Conservation (phyloP, 495 filamentous ascomycete genomes). For the Haplographium delicatum region DNA sequence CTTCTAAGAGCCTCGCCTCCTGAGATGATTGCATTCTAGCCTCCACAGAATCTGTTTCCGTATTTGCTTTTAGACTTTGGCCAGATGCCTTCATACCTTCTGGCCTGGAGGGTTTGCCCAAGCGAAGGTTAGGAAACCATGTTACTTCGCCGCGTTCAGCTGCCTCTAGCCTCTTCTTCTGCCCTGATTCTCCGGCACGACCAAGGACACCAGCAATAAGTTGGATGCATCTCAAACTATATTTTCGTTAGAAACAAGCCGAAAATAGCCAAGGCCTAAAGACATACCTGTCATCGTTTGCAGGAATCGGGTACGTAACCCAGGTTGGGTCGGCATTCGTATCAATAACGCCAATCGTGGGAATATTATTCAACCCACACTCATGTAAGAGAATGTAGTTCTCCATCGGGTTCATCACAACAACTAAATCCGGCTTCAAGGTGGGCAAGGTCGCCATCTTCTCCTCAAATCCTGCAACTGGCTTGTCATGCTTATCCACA, state of each 20-base stretch:
- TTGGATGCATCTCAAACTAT: slow-evolving; percentile 69
- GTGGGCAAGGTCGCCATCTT: slow-evolving; percentile 55
- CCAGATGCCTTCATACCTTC: too few species aligned
- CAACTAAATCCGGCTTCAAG: slow-evolving; percentile 83
- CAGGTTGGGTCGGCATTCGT: slow-evolving; percentile 88
- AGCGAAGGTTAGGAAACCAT: slow-evolving; percentile 17
- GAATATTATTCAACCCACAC: slow-evolving; percentile 80
- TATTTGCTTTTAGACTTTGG: too few species aligned
- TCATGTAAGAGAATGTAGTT: slow-evolving; percentile 87
- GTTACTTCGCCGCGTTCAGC: slow-evolving; percentile 47
- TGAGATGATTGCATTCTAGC: too few species aligned
- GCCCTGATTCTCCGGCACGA: slow-evolving; percentile 74
- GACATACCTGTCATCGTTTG: slow-evolving; percentile 84
- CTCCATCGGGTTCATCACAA: slow-evolving; percentile 88
- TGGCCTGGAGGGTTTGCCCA: slow-evolving; percentile 19
- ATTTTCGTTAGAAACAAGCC: neutral
- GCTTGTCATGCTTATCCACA: slow-evolving; percentile 64
- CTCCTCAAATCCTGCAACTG: slow-evolving; percentile 56
- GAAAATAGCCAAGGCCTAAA: neutral
- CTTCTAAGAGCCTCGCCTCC: too few species aligned
- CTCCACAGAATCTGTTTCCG: too few species aligned
- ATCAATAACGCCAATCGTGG: slow-evolving; percentile 92
- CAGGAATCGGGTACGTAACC: slow-evolving; percentile 95
- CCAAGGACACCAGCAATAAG: slow-evolving; percentile 84
- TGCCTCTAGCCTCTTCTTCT: slow-evolving; percentile 53